Evolutionary conservation across 2,329 filamentous ascomycete genomes (phyloP).

Genomic region (Rhynchosporium graminicola): DNA sequence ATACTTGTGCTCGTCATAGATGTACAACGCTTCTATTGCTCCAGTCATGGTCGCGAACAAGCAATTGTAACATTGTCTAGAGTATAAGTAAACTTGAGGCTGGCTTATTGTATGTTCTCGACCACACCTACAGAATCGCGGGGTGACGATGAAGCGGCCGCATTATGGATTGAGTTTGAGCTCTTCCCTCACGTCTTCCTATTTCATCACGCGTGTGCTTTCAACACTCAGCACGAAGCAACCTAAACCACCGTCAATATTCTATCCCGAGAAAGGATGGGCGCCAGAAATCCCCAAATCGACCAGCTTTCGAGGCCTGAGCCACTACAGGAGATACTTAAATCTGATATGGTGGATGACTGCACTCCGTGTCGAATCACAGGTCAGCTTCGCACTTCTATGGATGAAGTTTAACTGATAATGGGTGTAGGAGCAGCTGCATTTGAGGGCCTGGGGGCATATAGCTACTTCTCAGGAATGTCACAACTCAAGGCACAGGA

Average conservation of each 20-base stretch:
- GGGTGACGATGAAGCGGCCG: conserved; percentile 25
- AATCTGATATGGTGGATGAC: conserved; percentile 44
- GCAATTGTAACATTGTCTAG: conserved; percentile 28
- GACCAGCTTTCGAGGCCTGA: conserved; percentile 34
- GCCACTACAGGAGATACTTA: conserved; percentile 33
- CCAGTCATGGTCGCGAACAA: conserved; percentile 65
- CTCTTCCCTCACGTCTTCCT: background rate
- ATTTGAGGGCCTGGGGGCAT: conserved; percentile 73
- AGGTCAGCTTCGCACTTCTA: conserved; percentile 25
- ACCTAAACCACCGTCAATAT: background rate
- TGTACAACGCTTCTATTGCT: conserved; percentile 92
- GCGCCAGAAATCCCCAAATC: conserved; percentile 22
- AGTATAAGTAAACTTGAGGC: conserved; percentile 11
- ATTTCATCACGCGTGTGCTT: background rate
- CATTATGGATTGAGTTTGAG: conserved; percentile 4
- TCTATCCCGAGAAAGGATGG: conserved; percentile 1
- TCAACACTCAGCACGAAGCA: background rate
- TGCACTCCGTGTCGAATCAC: conserved; percentile 40
- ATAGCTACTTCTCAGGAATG: conserved; percentile 76
- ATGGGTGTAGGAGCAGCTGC: conserved; percentile 64
- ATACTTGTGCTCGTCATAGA: conserved; percentile 94
- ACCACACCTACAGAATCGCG: background rate
- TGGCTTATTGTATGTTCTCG: background rate
- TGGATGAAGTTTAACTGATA: conserved; percentile 2
- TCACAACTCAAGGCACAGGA: conserved; percentile 68